phyloP scores from a whole-genome alignment of 306 rosid genomes.

The Citrullus amarus region DNA sequence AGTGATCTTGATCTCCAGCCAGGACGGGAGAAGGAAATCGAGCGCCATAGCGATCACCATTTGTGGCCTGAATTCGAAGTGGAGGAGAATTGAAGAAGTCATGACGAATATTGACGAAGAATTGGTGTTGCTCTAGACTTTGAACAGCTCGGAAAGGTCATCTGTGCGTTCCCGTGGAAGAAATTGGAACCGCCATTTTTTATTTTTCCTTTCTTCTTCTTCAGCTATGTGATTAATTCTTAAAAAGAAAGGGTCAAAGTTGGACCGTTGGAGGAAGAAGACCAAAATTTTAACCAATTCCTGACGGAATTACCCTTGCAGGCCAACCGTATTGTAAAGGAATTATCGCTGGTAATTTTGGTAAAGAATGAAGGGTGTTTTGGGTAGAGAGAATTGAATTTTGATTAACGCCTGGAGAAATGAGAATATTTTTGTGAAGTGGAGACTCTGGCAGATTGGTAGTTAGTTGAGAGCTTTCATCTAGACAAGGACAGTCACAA shows the following conservation, averaged over 20 bases:
- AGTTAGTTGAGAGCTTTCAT: not conserved
- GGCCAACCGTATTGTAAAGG: not conserved
- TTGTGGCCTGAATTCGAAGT: not conserved
- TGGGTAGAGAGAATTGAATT: not conserved
- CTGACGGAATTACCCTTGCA: not conserved
- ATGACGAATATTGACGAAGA: not conserved
- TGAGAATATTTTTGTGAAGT: not conserved
- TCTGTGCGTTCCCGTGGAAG: constrained; percentile 12
- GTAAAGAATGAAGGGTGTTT: not conserved
- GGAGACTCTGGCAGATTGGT: not conserved
- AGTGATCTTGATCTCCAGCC: constrained; percentile 78
- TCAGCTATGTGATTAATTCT: not conserved
- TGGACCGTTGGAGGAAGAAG: constrained; percentile 45
- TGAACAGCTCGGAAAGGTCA: constrained; percentile 29
- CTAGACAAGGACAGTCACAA: not conserved
- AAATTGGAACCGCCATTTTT: constrained; percentile 16
- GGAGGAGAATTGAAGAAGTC: not conserved
- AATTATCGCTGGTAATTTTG: not conserved
- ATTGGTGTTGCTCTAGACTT: constrained; percentile 20
- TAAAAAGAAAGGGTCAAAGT: constrained; percentile 33
- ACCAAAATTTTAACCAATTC: not conserved
- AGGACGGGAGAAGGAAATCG: constrained; percentile 56
- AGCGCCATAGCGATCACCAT: constrained; percentile 37
- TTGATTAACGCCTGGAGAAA: not conserved
- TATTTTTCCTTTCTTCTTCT: too few species aligned